Evolutionary conservation across 108 stramenopile species (phyloP), one percentile per base, ranked within the genome.

Genomic region (Skeletonema menzelii): DNA sequence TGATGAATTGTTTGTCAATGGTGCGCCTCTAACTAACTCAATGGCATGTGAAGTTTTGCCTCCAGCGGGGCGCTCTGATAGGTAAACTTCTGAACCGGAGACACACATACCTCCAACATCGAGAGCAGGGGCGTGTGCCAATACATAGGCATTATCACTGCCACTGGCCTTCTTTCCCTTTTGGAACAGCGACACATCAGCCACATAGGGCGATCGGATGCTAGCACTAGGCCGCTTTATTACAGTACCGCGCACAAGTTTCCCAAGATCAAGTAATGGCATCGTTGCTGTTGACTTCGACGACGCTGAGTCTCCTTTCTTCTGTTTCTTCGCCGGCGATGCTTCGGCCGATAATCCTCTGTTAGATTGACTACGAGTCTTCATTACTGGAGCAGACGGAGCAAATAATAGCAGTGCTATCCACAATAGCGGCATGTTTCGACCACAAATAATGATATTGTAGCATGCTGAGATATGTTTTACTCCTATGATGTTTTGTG

Each of bases 41-140:
- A 84, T 80, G 8, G 77, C 59, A 70, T 84, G 79, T 22, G 83
- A 84, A 12, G 78, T 84, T 37, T 84, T 84, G 5, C 83, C 83
- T 10, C 69, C 76, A 6, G 65, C 34, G 12, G 67, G 49, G 8
- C 82, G 73, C 26, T 22, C 19, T 7, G 73, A 75, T 68, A 83
- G 28, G 38, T 27, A 60, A 2, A 83, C 73, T 20, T 73, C 65
- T 20, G 61, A 64, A 22, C 77, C 71, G 5, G 67, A 47, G 26
- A 63, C 53, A 59, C 73, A 75, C 73, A 83, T 59, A 20, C 77
- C 82, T 5, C 76, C 82, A 3, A 77, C 76, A 34, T 83, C 82
- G 11, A 79, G 63, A 59, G 82, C 77, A 12, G 82, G 82, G 2
- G 77, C 78, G 31, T 83, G 82, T 8, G 77, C 82, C 24, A 79